A percentile compares a stretch with the other conserved stretches of the same genome.
phyloP scores from a whole-genome alignment of 805 yeast species.

The Nakazawaea ishiwadae region DNA sequence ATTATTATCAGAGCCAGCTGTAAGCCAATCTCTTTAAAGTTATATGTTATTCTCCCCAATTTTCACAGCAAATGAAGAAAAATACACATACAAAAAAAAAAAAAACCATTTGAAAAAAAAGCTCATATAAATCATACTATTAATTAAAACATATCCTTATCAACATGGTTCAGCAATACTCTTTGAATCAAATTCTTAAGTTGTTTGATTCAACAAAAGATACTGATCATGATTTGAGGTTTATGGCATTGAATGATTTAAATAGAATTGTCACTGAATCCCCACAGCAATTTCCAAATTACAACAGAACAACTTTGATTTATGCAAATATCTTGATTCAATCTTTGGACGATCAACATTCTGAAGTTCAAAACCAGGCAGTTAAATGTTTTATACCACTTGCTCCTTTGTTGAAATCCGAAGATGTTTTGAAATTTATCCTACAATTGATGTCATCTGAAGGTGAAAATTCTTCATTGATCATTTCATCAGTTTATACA shows the following conservation, averaged over 20 bases:
- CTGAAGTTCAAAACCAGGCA: slow-evolving; percentile 75
- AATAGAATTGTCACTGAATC: slow-evolving; percentile 31
- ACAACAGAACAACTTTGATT: slow-evolving; percentile 1
- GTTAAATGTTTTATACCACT: slow-evolving; percentile 43
- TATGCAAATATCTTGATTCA: slow-evolving; percentile 11
- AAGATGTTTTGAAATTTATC: slow-evolving; percentile 27
- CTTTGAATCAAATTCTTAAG: slow-evolving; percentile 17
- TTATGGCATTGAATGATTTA: slow-evolving; percentile 80
- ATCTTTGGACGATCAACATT: slow-evolving; percentile 49
- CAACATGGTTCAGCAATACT: slow-evolving; percentile 6
- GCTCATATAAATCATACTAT: no score
- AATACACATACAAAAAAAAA: background rate
- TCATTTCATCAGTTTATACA: slow-evolving; percentile 46
- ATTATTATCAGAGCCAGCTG: no score
- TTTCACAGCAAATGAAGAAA: no score
- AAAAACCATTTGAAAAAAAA: slow-evolving; percentile 6
- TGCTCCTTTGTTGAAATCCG: slow-evolving; percentile 31
- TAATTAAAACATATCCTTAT: background rate
- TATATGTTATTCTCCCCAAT: no score
- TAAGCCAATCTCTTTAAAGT: no score
- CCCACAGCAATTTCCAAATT: slow-evolving; percentile 19
- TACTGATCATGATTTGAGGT: slow-evolving; percentile 77
- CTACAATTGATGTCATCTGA: slow-evolving; percentile 18
- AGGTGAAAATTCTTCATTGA: slow-evolving; percentile 17
- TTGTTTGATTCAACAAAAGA: slow-evolving; percentile 45